phyloP scores from a whole-genome alignment of 75 land plant genomes.

The Adiantum capillusveneris region DNA sequence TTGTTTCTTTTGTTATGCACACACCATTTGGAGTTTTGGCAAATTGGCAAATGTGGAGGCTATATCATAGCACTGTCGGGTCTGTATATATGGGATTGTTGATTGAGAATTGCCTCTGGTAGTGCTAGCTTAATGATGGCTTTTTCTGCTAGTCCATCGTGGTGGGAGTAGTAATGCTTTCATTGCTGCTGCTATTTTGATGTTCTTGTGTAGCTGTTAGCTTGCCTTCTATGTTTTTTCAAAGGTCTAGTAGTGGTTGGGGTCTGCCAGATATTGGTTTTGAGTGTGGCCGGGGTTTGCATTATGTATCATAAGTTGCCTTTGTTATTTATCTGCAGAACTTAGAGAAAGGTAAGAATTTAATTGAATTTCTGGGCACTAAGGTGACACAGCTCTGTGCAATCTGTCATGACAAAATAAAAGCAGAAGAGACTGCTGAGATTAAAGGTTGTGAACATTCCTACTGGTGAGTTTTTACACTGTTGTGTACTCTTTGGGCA shows the following conservation, averaged over 20 bases:
- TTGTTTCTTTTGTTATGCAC: no score
- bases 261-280: neutral
- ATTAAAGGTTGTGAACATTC: conserved; percentile 98
- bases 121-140: neutral
- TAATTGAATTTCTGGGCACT: neutral
- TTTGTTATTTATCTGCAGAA: neutral
- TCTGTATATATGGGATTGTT: no score
- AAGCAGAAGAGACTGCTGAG: conserved; percentile 66
- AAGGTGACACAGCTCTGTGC: conserved; percentile 51
- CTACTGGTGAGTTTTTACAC: conserved; percentile 65
- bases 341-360: neutral
- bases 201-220: neutral
- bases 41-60: no score
- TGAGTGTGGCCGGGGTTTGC: neutral
- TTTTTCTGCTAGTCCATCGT: neutral
- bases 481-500: neutral
- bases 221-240: no score
- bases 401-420: conserved; percentile 72
- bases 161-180: neutral
- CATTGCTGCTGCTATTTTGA: neutral
- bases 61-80: no score
- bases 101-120: no score
- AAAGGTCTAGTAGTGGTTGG: no score
- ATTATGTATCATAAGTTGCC: neutral
- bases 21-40: no score